A percentile compares a stretch with the other conserved stretches of the same genome.
phyloP scores from a whole-genome alignment of 352 stramenopile species.

The Globisporangium cylindrosporum region DNA sequence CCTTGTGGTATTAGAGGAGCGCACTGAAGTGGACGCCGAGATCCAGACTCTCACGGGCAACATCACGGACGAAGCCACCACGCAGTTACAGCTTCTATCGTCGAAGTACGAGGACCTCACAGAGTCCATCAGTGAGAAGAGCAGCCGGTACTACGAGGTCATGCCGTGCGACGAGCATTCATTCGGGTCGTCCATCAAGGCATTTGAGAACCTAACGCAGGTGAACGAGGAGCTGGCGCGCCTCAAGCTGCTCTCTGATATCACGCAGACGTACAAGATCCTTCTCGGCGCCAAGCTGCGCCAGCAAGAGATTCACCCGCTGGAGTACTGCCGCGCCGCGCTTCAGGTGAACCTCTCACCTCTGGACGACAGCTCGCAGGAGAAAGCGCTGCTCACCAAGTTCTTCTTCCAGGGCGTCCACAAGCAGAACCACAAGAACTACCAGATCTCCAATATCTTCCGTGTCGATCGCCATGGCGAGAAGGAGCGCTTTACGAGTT shows the following conservation, averaged over 20 bases:
- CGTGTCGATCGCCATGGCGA: conserved; percentile 54
- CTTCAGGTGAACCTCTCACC: conserved; percentile 54
- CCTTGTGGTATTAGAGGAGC: conserved; percentile 42
- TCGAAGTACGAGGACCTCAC: conserved; percentile 45
- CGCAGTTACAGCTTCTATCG: conserved; percentile 39
- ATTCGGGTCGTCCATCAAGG: conserved; percentile 45
- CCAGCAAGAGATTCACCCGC: conserved; percentile 35
- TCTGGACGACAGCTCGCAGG: conserved; percentile 25
- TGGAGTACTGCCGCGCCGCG: conserved; percentile 73
- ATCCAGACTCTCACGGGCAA: conserved; percentile 42
- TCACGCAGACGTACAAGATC: conserved; percentile 75
- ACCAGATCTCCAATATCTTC: conserved; percentile 66
- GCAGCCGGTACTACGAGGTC: conserved; percentile 72
- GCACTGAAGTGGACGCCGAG: conserved; percentile 43
- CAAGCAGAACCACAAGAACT: conserved; percentile 21
- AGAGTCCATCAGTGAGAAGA: conserved; percentile 63
- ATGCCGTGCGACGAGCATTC: conserved; percentile 67
- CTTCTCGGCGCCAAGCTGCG: conserved; percentile 49
- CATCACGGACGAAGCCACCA: conserved; percentile 40
- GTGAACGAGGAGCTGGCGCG: conserved; percentile 72
- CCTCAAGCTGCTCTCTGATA: conserved; percentile 52
- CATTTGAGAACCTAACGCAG: conserved; percentile 45
- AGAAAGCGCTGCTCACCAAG: conserved; percentile 43
- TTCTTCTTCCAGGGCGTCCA: conserved; percentile 61
- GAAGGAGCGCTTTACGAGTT: conserved; percentile 40